These are phyloP conservation scores for Colletotrichum viniferum DNA, from an alignment of 2,329 filamentous ascomycete genomes.

Conservation along the genomic window DNA sequence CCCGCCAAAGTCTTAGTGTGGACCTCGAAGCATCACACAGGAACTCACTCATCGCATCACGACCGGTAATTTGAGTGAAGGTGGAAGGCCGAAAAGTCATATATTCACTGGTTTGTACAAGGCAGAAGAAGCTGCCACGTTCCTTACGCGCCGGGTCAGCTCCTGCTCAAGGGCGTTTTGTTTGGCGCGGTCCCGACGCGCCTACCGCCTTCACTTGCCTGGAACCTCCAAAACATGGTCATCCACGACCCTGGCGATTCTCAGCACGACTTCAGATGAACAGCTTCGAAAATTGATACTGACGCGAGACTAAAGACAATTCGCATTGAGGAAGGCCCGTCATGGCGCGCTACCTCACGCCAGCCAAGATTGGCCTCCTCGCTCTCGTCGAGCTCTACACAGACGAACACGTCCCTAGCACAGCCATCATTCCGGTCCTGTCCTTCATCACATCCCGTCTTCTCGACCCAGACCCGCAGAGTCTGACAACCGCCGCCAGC, in stretches of 20 bases:
- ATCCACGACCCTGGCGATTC: background rate
- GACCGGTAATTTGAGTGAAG: background rate
- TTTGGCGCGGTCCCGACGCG: background rate
- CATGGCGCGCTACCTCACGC: slow-evolving; percentile 87
- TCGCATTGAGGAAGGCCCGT: background rate
- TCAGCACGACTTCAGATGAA: background rate
- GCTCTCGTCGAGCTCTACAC: slow-evolving; percentile 83
- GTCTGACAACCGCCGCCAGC: slow-evolving; percentile 27
- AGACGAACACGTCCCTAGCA: slow-evolving; percentile 69
- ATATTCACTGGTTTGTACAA: too few species aligned
- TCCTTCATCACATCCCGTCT: slow-evolving; percentile 79
- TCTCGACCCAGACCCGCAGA: slow-evolving; percentile 50
- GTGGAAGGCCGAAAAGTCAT: background rate
- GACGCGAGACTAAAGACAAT: background rate
- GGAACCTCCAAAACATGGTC: background rate
- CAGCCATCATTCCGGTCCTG: slow-evolving; percentile 75
- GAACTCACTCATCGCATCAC: slow-evolving; percentile 5
- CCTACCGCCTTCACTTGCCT: background rate
- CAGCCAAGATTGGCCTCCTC: slow-evolving; percentile 84
- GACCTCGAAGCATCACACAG: background rate
- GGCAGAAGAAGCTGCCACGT: background rate
- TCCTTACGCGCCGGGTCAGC: background rate
- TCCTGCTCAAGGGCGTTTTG: background rate
- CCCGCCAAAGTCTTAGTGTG: background rate
- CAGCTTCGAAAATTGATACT: background rate